Percentiles rank a stretch among this genome's conserved stretches.
phyloP scores from a whole-genome alignment of 257 asterid genomes.

The Lycium barbarum region DNA sequence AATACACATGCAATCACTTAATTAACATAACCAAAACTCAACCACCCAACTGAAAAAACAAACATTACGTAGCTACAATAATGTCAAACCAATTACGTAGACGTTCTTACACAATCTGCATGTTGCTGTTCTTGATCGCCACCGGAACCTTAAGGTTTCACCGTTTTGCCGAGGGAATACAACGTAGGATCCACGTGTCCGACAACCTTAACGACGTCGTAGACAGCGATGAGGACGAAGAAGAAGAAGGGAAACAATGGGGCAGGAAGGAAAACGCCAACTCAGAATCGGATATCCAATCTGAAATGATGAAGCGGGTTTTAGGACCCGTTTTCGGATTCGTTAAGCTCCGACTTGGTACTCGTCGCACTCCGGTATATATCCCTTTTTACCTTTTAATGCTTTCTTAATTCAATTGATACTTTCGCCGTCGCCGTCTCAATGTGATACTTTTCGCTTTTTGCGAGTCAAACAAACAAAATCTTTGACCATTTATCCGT shows the following conservation, averaged over 20 bases:
- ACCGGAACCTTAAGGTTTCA: slow-evolving; percentile 35
- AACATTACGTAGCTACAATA: slow-evolving; percentile 7
- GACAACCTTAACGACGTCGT: slow-evolving; percentile 87
- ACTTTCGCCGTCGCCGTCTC: too few species aligned
- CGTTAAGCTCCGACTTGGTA: slow-evolving; percentile 83
- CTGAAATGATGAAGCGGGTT: slow-evolving; percentile 73
- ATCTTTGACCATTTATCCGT: too few species aligned
- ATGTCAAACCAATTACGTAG: background rate
- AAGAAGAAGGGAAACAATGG: slow-evolving; percentile 71
- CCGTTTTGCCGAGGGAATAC: slow-evolving; percentile 47
- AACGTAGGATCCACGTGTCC: slow-evolving; percentile 75
- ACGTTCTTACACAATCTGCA: slow-evolving; percentile 24
- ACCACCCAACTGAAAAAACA: background rate
- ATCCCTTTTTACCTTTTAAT: slow-evolving; percentile 20
- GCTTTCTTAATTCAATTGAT: background rate
- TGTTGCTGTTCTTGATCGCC: slow-evolving; percentile 50
- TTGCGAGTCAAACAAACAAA: too few species aligned
- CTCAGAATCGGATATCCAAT: slow-evolving; percentile 62
- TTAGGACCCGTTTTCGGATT: slow-evolving; percentile 89
- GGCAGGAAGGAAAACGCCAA: slow-evolving; percentile 52
- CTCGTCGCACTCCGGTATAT: slow-evolving; percentile 64
- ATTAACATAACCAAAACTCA: background rate
- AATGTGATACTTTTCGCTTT: too few species aligned
- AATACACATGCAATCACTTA: slow-evolving; percentile 17
- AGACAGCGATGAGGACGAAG: slow-evolving; percentile 87